Evolutionary conservation across 805 yeast species (phyloP).

Genomic region (Starmerella sirachaensis): DNA sequence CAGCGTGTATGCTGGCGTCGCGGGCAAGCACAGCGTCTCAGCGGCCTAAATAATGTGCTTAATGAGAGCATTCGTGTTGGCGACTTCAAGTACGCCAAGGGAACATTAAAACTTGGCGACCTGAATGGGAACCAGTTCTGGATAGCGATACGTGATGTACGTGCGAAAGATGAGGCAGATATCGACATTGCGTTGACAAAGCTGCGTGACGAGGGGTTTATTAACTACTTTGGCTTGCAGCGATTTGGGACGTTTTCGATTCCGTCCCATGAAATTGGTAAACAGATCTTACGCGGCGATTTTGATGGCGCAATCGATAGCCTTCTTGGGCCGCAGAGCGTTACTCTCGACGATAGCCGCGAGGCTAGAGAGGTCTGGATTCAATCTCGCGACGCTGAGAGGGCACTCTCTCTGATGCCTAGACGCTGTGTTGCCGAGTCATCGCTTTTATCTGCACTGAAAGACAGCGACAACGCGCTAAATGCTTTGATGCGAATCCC

Average conservation of each 20-base stretch:
- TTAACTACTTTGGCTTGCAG: constrained; percentile 97
- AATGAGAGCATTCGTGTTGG: constrained; percentile 65
- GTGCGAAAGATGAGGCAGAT: constrained; percentile 30
- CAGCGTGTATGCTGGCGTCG: constrained; percentile 63
- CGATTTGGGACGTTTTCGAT: constrained; percentile 92
- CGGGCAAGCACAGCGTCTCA: constrained; percentile 51
- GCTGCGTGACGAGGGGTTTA: constrained; percentile 59
- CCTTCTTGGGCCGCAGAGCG: constrained; percentile 72
- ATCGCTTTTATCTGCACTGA: constrained; percentile 52
- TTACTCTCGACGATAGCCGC: constrained; percentile 68
- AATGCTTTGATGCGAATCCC: constrained; percentile 82
- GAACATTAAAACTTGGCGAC: constrained; percentile 63
- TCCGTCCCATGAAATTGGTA: constrained; percentile 82
- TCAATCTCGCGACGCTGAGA: constrained; percentile 50
- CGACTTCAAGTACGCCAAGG: constrained; percentile 55
- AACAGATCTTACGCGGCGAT: constrained; percentile 51
- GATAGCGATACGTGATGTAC: constrained; percentile 70
- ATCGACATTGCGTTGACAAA: constrained; percentile 41
- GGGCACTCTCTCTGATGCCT: constrained; percentile 70
- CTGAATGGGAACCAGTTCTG: constrained; percentile 78
- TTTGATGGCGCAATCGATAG: constrained; percentile 74
- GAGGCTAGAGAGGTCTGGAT: constrained; percentile 80
- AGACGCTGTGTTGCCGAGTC: constrained; percentile 76
- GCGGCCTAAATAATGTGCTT: constrained; percentile 60
- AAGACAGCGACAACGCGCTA: constrained; percentile 43